phyloP scores from a whole-genome alignment of 1,284 basidiomycete species.

The Cutaneotrichosporon arboriforme region DNA sequence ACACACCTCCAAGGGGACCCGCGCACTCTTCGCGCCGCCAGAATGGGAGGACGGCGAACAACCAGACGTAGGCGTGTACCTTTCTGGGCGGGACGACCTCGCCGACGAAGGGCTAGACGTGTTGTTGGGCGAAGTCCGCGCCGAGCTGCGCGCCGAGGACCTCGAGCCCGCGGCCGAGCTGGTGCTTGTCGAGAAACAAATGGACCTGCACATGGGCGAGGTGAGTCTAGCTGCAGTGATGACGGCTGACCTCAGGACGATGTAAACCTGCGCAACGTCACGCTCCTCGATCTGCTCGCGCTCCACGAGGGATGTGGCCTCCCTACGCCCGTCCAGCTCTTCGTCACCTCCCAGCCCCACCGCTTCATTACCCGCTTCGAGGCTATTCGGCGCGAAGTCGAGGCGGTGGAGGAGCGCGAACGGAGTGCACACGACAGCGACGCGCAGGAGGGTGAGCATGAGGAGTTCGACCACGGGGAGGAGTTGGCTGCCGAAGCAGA shows the following conservation, averaged over 20 bases:
- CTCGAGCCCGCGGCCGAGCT: slow-evolving; percentile 22
- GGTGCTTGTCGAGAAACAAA: slow-evolving; percentile 35
- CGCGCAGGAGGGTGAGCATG: background rate
- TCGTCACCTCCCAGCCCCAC: slow-evolving; percentile 29
- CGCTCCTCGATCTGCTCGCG: slow-evolving; percentile 36
- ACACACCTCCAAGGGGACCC: slow-evolving; percentile 23
- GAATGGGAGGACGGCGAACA: slow-evolving; percentile 12
- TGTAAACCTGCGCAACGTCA: slow-evolving; percentile 31
- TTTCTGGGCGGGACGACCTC: slow-evolving; percentile 28
- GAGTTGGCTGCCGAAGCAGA: too few relatives aligned
- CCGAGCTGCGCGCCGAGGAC: slow-evolving; percentile 25
- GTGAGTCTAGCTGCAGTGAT: slow-evolving; percentile 45
- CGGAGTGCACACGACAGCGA: slow-evolving; percentile 8
- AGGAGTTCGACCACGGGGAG: too few relatives aligned
- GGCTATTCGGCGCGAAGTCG: slow-evolving; percentile 37
- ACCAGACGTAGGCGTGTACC: slow-evolving; percentile 20
- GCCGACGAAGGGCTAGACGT: slow-evolving; percentile 27
- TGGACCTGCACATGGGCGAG: slow-evolving; percentile 65
- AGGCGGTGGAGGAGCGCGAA: slow-evolving; percentile 56
- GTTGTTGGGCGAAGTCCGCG: slow-evolving; percentile 26
- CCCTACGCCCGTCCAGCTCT: slow-evolving; percentile 36
- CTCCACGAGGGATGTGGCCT: slow-evolving; percentile 38
- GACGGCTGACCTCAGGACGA: slow-evolving; percentile 30
- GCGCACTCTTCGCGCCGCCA: slow-evolving; percentile 26
- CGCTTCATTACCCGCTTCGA: slow-evolving; percentile 41